A percentile compares a stretch with the other conserved stretches of the same genome.
These are phyloP conservation scores for Castanospermum australe DNA, from an alignment of 306 rosid species.

Conservation along the genomic window DNA sequence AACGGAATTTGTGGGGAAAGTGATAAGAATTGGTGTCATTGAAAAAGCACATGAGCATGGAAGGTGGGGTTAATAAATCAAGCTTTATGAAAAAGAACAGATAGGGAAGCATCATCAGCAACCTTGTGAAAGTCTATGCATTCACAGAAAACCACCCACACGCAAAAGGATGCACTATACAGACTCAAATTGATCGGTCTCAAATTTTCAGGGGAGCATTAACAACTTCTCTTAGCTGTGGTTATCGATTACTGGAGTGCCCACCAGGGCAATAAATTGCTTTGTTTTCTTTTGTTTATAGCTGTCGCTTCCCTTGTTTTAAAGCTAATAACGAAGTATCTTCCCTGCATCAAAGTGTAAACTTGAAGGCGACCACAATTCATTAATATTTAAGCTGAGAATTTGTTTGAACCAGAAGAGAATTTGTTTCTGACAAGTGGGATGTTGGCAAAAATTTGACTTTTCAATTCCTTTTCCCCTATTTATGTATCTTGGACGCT, in stretches of 20 bases:
- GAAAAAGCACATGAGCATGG: constrained; percentile 29
- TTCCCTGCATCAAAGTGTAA: neutral
- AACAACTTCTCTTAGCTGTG: neutral
- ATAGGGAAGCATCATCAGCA: constrained; percentile 25
- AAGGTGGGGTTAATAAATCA: constrained; percentile 36
- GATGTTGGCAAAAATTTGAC: neutral
- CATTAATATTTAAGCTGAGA: neutral
- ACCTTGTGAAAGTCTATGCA: constrained; percentile 22
- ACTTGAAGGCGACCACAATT: neutral
- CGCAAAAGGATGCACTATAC: constrained; percentile 21
- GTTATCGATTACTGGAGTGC: neutral
- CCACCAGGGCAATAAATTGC: neutral
- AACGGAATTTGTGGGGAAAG: constrained; percentile 18
- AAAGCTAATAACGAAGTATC: neutral
- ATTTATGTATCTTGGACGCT: neutral
- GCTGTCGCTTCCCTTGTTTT: neutral
- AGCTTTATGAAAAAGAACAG: constrained; percentile 30
- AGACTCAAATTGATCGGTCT: neutral
- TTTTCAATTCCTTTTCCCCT: neutral
- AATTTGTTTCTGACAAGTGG: neutral
- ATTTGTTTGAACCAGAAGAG: neutral
- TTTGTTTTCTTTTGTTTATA: constrained; percentile 12
- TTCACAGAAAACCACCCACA: constrained; percentile 9
- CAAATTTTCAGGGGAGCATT: neutral
- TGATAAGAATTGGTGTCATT: constrained; percentile 11